Base-by-base conservation (phyloP, 352 stramenopile genomes). In the Phytophthora megakarya region DNA sequence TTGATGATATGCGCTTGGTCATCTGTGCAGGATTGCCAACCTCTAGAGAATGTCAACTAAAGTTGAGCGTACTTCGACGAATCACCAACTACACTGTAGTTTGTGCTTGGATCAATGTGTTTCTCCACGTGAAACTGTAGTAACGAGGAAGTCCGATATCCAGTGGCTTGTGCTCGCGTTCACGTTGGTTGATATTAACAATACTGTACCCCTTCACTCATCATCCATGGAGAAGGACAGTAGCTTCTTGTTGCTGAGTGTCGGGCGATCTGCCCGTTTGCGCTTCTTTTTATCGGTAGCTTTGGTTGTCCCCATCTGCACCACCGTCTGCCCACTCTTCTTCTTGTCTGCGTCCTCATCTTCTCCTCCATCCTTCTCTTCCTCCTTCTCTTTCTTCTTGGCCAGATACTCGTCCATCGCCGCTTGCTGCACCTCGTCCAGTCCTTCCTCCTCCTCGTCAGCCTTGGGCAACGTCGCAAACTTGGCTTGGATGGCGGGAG, bases 151-250 rank as follows among this genome's bases (percentile, higher is more conserved):
- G n/a, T n/a, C n/a, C n/a, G n/a, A n/a, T n/a, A n/a, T n/a, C n/a
- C n/a, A n/a, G n/a, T n/a, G n/a, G n/a, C n/a, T n/a, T n/a, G n/a
- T n/a, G n/a, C n/a, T n/a, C n/a, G n/a, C n/a, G n/a, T n/a, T n/a
- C n/a, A n/a, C n/a, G n/a, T n/a, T n/a, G n/a, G n/a, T n/a, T n/a
- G n/a, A n/a, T n/a, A n/a, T n/a, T n/a, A n/a, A n/a, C n/a, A n/a
- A n/a, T n/a, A n/a, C n/a, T n/a, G n/a, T n/a, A n/a, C n/a, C n/a
- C 4, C 21, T 62, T 73, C 64, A 75, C 52, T 92, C 82, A 53
- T 93, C 79, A 32, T 94, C 84, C 73, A 93, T 88, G 12, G 84
- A 92, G 57, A 94, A 94, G 16, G 84, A 94, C 7, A 94, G 58
- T 39, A 94, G 61, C 51, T 88, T 92, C 61, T 86, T 87, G 70